Conservation (phyloP, 805 yeast genomes). For the Wickerhamiella australiensis region DNA sequence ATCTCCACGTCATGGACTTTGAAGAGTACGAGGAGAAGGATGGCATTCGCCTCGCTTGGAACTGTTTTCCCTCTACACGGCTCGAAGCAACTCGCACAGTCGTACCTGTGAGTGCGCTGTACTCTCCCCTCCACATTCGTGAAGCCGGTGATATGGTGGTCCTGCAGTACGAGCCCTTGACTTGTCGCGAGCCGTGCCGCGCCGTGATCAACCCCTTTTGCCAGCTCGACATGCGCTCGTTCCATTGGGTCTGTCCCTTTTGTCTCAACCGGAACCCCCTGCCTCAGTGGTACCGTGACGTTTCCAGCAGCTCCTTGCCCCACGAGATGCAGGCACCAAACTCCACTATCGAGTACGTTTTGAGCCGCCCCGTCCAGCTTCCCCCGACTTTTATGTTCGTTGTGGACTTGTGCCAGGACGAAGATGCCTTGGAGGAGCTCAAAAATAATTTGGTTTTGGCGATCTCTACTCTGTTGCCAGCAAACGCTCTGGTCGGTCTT, state of each 20-base stretch:
- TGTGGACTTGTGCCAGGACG: conserved; percentile 81
- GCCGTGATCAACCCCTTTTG: conserved; percentile 81
- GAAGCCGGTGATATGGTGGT: conserved; percentile 62
- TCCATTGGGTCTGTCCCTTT: conserved; percentile 75
- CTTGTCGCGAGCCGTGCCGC: conserved; percentile 72
- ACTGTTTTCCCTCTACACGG: conserved; percentile 78
- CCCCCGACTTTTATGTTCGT: conserved; percentile 84
- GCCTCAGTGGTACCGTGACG: conserved; percentile 69
- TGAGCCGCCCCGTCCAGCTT: conserved; percentile 63
- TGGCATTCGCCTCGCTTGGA: conserved; percentile 69
- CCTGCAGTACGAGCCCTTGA: conserved; percentile 75
- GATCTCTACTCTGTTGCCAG: conserved; percentile 54
- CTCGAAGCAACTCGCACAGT: conserved; percentile 83
- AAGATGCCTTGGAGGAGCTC: conserved; percentile 71
- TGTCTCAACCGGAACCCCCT: conserved; percentile 68
- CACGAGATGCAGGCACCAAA: conserved; percentile 57
- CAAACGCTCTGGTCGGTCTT: conserved; percentile 77
- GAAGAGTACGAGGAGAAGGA: conserved; percentile 50
- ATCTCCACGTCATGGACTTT: conserved; percentile 32
- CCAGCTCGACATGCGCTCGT: conserved; percentile 60
- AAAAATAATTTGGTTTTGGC: conserved; percentile 61
- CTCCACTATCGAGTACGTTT: conserved; percentile 75
- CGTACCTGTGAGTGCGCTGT: conserved; percentile 86
- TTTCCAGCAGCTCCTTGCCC: conserved; percentile 67
- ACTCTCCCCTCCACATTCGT: conserved; percentile 67